A percentile compares a stretch with the other conserved stretches of the same genome.
phyloP scores from a whole-genome alignment of 177 flowering plant species.

The Vitis hybrid region DNA sequence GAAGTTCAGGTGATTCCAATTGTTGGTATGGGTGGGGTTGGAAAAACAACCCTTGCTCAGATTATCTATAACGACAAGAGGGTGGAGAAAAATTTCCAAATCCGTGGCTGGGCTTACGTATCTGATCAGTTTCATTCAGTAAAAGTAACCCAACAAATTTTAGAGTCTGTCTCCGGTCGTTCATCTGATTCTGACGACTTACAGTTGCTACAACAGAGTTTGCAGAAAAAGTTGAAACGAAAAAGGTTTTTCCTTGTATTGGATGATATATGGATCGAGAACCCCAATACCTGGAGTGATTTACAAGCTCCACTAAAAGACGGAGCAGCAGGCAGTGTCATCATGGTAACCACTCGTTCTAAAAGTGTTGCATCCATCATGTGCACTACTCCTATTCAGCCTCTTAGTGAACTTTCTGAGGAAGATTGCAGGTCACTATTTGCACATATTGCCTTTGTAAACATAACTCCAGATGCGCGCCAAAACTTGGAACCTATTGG shows the following conservation, averaged over 20 bases:
- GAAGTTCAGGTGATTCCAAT: too few relatives aligned
- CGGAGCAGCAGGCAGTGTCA: slow-evolving; percentile 23
- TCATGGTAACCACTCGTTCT: slow-evolving; percentile 25
- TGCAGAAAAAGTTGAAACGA: slow-evolving; percentile 1
- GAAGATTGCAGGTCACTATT: slow-evolving; percentile 27
- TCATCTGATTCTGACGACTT: slow-evolving; percentile 5
- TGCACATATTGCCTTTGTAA: slow-evolving; percentile 11
- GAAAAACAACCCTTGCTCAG: too few relatives aligned
- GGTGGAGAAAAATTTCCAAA: slow-evolving; percentile 14
- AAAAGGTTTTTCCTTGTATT: slow-evolving; percentile 24
- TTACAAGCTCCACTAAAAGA: slow-evolving; percentile 8
- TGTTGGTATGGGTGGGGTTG: too few relatives aligned
- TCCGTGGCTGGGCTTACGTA: slow-evolving; percentile 27
- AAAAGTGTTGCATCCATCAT: slow-evolving; percentile 8
- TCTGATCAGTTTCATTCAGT: slow-evolving; percentile 23
- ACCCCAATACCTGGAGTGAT: not conserved
- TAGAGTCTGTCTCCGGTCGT: not conserved
- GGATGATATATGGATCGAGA: slow-evolving; percentile 27
- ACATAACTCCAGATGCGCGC: not conserved
- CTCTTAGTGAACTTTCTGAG: slow-evolving; percentile 10
- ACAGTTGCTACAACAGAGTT: slow-evolving; percentile 10
- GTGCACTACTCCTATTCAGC: not conserved
- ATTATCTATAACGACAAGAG: too few relatives aligned
- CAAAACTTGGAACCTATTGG: slow-evolving; percentile 22
- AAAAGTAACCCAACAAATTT: slow-evolving; percentile 15